phyloP scores from a whole-genome alignment of 768 basidiomycete species.

The Mycena rebaudengoi region DNA sequence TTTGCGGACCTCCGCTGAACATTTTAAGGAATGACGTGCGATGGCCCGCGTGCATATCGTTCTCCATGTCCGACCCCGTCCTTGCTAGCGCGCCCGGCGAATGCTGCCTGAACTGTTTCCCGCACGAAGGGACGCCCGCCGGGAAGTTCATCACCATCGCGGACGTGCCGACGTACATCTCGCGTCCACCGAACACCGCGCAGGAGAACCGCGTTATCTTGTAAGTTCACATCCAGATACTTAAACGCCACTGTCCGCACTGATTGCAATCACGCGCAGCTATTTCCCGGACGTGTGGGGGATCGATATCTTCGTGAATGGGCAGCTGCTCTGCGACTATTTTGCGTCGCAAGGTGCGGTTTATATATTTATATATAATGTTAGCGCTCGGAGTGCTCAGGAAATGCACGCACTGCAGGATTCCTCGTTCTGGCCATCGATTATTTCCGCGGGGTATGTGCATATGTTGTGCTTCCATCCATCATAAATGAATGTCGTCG shows the following conservation, averaged over 20 bases:
- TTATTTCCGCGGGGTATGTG: slow-evolving; percentile 51
- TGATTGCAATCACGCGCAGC: slow-evolving; percentile 43
- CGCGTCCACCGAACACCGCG: slow-evolving; percentile 34
- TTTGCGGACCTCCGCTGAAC: slow-evolving; percentile 1
- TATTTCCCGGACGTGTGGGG: slow-evolving; percentile 56
- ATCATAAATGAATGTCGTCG: neutral
- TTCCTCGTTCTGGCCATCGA: slow-evolving; percentile 54
- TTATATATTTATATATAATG: neutral
- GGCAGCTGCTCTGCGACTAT: slow-evolving; percentile 54
- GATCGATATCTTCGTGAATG: slow-evolving; percentile 52
- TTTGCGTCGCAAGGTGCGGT: slow-evolving; percentile 36
- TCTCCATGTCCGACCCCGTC: slow-evolving; percentile 25
- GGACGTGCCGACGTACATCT: slow-evolving; percentile 48
- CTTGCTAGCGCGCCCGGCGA: slow-evolving; percentile 44
- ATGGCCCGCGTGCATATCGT: neutral
- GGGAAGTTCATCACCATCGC: slow-evolving; percentile 33
- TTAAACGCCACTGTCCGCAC: neutral
- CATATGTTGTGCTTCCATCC: neutral
- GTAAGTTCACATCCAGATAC: neutral
- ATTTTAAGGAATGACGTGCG: neutral
- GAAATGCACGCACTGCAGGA: slow-evolving; percentile 41
- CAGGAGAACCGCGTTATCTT: slow-evolving; percentile 17
- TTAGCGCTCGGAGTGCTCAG: neutral
- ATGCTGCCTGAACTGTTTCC: slow-evolving; percentile 49
- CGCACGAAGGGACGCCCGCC: slow-evolving; percentile 45